Evolutionary conservation across 352 stramenopile genomes (phyloP), one percentile per base, ranked within the genome.

Genomic region (Elongisporangium senticosum): DNA sequence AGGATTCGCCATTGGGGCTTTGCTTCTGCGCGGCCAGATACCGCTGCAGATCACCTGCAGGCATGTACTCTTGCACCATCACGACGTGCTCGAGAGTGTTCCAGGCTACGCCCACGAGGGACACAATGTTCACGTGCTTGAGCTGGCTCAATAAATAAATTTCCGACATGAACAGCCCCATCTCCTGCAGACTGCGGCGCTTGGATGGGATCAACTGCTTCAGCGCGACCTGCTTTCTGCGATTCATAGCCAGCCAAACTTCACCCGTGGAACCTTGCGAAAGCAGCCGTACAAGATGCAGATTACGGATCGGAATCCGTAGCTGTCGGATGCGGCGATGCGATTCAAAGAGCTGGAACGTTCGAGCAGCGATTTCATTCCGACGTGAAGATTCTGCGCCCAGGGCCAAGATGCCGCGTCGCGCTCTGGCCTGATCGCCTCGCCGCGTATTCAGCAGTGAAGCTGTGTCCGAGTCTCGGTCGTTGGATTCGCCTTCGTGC

Each of bases 51-150:
- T 93, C 84, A 2, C 84, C 84, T 6, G 59, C 59, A 59, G 85
- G 71, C 77, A 93, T 85, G 61, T 75, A 86, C 60, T 93, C 79
- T 53, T 87, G 76, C 47, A 89, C 75, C 74, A 91, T 91, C 28
- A 82, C 53, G 10, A 88, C 73, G 55, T 90, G 75, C 50, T 79
- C 73, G 5, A 89, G 67, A n/a, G 79, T 86, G 55, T 86, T 85
- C 77, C 79, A 89, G 28, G 80, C 79, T 56, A 89, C 84, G 14
- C 74, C 77, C 0, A 80, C 62, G 24, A 91, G 58, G 13, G 64
- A 61, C 48, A 93, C 71, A 23, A 93, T 90, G 59, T 83, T 72
- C 4, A 74, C 70, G 40, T 93, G 81, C 50, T 81, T 74, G 7
- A 93, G 67, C 56, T 87, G 77, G 8, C 74, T 72, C 53, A 91